Base-by-base conservation (phyloP, 306 rosid species). In the Rosa persica region DNA sequence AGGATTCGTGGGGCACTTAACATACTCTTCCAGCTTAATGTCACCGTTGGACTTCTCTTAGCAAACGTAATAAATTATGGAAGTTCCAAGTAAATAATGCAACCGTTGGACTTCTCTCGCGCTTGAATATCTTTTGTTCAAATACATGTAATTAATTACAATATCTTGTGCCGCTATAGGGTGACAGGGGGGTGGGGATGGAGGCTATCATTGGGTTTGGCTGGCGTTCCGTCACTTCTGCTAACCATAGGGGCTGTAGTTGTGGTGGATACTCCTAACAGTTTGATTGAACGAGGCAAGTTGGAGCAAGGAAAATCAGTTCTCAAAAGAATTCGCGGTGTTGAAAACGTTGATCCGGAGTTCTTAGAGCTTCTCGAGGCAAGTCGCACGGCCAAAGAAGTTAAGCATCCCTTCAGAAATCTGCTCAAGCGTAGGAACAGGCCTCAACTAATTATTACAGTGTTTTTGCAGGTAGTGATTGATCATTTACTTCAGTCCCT, bases 1-100 rank as follows among this genome's bases (percentile, higher is more conserved):
- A 90, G 96, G 78, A 93, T 93, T 34, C 92, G 98, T 27, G 98
- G 98, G 80, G 96, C 85, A 5, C 76, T 91, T 73, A 93, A 93
- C 83, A 91, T 93, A 48, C 66, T 91, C n/a, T 91, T 93, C 60
- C 97, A 90, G 70, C 89, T 93, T 22, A 89, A 91, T 67, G 82
- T 91, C 70, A 93, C 97, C 44, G 79, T 93, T 36, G 98, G 98
- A 22, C 90, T 93, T 72, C 93, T 93, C 42, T 89, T 89, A 17
- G 92, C 98, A 5, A 87, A 80, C 76, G 86, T 93, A 3, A 82
- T 90, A 84, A 93, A 90, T 36, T 93, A 88, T 34, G 84, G 78
- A 62, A 93, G 95, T 25, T 44, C 58, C 81, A 89, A 93, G 98
- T 93, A 86, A 42, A 5, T 42, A 6, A 81, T 81, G 25, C 34